Conservation (phyloP, 768 basidiomycete species). For the Myochromella boudieri region DNA sequence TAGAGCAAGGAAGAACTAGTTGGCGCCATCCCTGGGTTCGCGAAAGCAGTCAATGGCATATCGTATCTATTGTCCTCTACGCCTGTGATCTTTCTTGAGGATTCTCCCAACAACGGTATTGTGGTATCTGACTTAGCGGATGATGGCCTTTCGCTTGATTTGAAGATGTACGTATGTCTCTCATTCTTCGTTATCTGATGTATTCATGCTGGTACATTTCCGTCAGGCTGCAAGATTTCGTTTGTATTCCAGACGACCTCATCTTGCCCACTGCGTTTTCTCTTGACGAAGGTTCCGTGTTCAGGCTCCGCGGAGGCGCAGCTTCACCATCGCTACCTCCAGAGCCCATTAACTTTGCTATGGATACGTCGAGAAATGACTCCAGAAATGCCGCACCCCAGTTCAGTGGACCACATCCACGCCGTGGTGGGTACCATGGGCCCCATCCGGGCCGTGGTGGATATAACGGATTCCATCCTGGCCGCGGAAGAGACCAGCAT, state of each 20-base stretch:
- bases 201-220: slow-evolving; percentile 2
- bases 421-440: too few species aligned
- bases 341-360: too few species aligned
- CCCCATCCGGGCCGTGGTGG: too few species aligned
- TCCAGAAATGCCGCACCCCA: too few species aligned
- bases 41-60: slow-evolving; percentile 16
- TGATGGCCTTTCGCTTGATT: slow-evolving; percentile 12
- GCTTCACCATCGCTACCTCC: not conserved
- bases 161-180: slow-evolving; percentile 11
- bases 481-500: too few species aligned
- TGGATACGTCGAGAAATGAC: too few species aligned
- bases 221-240: slow-evolving; percentile 13
- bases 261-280: not conserved
- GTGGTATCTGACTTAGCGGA: slow-evolving; percentile 7
- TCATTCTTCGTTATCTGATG: not conserved
- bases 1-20: slow-evolving; percentile 21
- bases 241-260: slow-evolving; percentile 13
- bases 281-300: not conserved
- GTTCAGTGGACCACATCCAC: too few species aligned
- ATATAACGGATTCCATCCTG: too few species aligned
- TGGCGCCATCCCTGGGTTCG: slow-evolving; percentile 18
- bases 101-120: not conserved
- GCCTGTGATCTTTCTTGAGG: slow-evolving; percentile 13
- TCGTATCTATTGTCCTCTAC: slow-evolving; percentile 16
- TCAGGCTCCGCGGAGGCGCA: not conserved